Conservation (phyloP, 495 filamentous ascomycete species). For the Neurospora sp. region DNA sequence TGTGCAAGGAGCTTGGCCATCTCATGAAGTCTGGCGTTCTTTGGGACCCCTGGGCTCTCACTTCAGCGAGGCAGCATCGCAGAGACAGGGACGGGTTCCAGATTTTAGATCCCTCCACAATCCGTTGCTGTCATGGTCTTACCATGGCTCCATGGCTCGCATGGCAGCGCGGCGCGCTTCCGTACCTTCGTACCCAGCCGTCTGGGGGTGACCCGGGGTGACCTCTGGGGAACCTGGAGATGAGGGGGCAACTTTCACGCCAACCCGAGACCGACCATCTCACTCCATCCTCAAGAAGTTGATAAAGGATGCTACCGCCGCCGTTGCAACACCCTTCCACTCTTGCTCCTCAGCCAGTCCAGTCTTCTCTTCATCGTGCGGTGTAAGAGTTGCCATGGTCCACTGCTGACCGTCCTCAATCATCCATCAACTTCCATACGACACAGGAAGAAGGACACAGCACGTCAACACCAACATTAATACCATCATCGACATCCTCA, state of each 20-base stretch:
- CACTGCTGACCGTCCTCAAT: background rate
- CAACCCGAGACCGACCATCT: background rate
- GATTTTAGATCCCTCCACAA: background rate
- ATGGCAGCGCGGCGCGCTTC: background rate
- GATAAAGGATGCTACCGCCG: background rate
- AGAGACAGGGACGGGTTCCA: background rate
- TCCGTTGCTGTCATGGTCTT: background rate
- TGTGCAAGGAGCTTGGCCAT: background rate
- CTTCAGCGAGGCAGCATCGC: background rate
- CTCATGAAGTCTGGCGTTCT: background rate
- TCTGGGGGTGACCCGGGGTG: background rate
- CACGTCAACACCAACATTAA: background rate
- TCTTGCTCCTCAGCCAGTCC: background rate
- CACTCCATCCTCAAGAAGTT: background rate
- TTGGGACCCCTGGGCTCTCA: background rate
- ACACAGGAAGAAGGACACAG: background rate
- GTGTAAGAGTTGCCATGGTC: background rate
- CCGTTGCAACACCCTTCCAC: background rate
- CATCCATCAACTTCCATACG: constrained; percentile 1
- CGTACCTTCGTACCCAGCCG: background rate
- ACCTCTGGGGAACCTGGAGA: background rate
- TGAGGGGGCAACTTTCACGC: background rate
- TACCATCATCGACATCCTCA: background rate
- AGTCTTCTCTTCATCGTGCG: background rate
- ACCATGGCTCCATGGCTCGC: background rate